phyloP scores from a whole-genome alignment of 441 rosid genomes.

The Pelargonium myrrhifolium region DNA sequence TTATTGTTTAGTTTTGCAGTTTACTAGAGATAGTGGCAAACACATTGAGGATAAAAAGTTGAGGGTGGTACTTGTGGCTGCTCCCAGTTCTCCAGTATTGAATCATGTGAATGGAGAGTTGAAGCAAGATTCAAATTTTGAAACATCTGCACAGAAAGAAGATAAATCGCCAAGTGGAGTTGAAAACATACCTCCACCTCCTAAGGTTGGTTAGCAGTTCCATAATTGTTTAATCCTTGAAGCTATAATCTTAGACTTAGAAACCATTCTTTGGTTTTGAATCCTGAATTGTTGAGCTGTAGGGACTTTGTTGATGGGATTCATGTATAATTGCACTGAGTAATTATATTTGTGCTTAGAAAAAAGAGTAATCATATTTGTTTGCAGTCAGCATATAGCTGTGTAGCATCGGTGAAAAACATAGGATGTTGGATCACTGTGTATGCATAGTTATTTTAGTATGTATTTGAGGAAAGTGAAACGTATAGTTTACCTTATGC shows the following conservation, averaged over 20 bases:
- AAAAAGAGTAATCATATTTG: not conserved
- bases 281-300: not conserved
- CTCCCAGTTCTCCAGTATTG: slow-evolving; percentile 31
- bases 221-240: not conserved
- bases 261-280: not conserved
- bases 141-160: slow-evolving; percentile 17
- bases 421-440: not conserved
- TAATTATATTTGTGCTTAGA: not conserved
- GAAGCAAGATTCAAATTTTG: slow-evolving; percentile 33
- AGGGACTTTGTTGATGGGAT: not conserved
- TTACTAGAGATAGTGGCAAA: slow-evolving; percentile 37
- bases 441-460: not conserved
- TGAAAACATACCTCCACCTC: slow-evolving; percentile 37
- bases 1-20: slow-evolving; percentile 24
- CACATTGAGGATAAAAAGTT: slow-evolving; percentile 43
- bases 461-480: not conserved
- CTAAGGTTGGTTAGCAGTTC: slow-evolving; percentile 27
- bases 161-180: slow-evolving; percentile 27
- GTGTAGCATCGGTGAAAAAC: not conserved
- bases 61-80: slow-evolving; percentile 33
- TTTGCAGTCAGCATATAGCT: slow-evolving; percentile 6
- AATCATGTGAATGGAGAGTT: slow-evolving; percentile 30
- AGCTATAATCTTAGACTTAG: not conserved
- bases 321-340: not conserved
- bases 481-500: not conserved